phyloP scores from a whole-genome alignment of 768 basidiomycete species.

The Strobilomyces echinocephalus region DNA sequence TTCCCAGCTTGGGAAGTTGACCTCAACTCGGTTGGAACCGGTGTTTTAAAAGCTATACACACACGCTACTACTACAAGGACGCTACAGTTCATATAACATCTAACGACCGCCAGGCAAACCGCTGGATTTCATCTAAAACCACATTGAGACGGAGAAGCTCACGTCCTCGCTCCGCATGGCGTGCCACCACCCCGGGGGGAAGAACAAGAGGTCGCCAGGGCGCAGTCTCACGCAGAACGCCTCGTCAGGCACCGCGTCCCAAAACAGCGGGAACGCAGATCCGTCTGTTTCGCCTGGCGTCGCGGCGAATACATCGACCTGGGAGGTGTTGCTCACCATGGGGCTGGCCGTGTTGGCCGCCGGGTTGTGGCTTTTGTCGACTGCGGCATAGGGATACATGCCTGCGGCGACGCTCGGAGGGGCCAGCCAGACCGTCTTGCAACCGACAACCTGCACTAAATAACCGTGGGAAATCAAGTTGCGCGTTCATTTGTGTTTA shows the following conservation, averaged over 20 bases:
- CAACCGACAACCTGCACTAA: constrained; percentile 83
- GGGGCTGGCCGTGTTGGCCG: constrained; percentile 37
- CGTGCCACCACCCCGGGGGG: constrained; percentile 94
- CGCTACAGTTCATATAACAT: constrained; percentile 1
- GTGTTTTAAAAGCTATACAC: constrained; percentile 20
- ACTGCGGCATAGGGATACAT: constrained; percentile 54
- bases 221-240: constrained; percentile 57
- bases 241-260: constrained; percentile 50
- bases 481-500: not conserved
- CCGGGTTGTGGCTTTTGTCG: constrained; percentile 33
- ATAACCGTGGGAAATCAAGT: constrained; percentile 4
- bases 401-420: constrained; percentile 47
- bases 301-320: constrained; percentile 65
- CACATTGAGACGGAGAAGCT: constrained; percentile 91
- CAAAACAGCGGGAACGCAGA: constrained; percentile 49
- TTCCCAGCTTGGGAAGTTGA: constrained; percentile 18
- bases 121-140: constrained; percentile 52
- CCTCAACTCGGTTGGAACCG: constrained; percentile 28
- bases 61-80: constrained; percentile 2
- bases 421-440: constrained; percentile 91
- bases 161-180: constrained; percentile 74
- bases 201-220: constrained; percentile 88
- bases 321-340: constrained; percentile 77
- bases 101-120: constrained; percentile 21
- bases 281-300: constrained; percentile 14